A percentile compares a stretch with the other conserved stretches of the same genome.
Evolutionary conservation across 1,284 basidiomycete species (phyloP).

Genomic region (Malassezia restricta): DNA sequence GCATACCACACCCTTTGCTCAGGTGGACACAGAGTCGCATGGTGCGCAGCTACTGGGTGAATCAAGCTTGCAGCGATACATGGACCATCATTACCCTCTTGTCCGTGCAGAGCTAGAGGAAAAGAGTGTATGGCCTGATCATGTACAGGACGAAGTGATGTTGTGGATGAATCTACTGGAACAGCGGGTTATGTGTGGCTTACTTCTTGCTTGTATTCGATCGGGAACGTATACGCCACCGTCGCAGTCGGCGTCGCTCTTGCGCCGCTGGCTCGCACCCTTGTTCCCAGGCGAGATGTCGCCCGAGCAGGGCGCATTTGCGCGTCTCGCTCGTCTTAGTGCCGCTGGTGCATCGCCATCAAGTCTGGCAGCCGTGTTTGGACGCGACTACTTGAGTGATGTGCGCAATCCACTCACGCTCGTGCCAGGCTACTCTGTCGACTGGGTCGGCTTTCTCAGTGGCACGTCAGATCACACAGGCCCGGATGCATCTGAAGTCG

Average conservation of each 20-base stretch:
- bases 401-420: conserved; percentile 8
- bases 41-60: conserved; percentile 17
- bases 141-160: neutral
- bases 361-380: conserved; percentile 1
- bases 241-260: neutral
- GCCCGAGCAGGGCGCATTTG: conserved; percentile 4
- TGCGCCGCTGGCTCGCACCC: conserved; percentile 2
- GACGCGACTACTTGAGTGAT: neutral
- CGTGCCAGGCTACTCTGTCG: conserved; percentile 9
- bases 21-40: conserved; percentile 13
- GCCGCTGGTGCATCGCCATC: conserved; percentile 4
- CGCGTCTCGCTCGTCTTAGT: neutral
- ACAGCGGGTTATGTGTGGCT: conserved; percentile 9
- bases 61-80: conserved; percentile 17
- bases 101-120: conserved; percentile 20
- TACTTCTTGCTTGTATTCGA: neutral
- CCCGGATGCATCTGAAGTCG: neutral
- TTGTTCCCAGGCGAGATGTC: conserved; percentile 3
- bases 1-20: conserved; percentile 25
- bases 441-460: conserved; percentile 9
- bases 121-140: conserved; percentile 11
- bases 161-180: conserved; percentile 10
- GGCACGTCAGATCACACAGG: conserved; percentile 5
- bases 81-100: conserved; percentile 25
- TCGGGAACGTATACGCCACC: conserved; percentile 1